Evolutionary conservation across 805 yeast genomes (phyloP).

Genomic region (Barnettozyma californica): DNA sequence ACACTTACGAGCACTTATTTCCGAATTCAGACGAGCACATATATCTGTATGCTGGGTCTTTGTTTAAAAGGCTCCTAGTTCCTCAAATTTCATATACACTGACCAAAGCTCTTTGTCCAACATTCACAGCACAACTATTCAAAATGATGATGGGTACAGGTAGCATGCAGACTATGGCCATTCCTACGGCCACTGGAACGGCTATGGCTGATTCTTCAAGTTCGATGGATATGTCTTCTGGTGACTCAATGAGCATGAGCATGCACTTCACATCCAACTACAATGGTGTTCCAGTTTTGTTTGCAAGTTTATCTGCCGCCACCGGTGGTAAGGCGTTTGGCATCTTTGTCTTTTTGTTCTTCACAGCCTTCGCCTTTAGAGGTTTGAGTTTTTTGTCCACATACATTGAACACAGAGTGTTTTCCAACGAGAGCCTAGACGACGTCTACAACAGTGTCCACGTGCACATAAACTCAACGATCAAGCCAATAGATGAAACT

Average conservation of each 20-base stretch:
- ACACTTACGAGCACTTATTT: slow-evolving; percentile 9
- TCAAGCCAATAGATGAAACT: neutral
- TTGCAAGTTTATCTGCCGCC: slow-evolving; percentile 47
- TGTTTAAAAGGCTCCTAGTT: neutral
- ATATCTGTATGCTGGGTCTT: neutral
- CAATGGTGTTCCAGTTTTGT: slow-evolving; percentile 56
- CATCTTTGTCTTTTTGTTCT: slow-evolving; percentile 57
- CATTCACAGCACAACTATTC: neutral
- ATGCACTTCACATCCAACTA: slow-evolving; percentile 49
- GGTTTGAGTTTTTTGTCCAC: slow-evolving; percentile 54
- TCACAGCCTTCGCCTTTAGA: slow-evolving; percentile 52
- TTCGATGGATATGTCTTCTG: neutral
- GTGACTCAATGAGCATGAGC: slow-evolving; percentile 58
- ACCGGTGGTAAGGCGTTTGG: slow-evolving; percentile 65
- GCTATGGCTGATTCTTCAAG: slow-evolving; percentile 29
- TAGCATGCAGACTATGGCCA: slow-evolving; percentile 17
- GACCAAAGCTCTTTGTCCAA: neutral
- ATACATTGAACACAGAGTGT: slow-evolving; percentile 64
- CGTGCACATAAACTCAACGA: neutral
- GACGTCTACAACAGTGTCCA: slow-evolving; percentile 1
- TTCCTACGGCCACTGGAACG: slow-evolving; percentile 13
- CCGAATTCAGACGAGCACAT: slow-evolving; percentile 11
- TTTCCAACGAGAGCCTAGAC: slow-evolving; percentile 5
- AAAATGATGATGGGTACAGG: slow-evolving; percentile 27
- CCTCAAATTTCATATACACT: neutral